phyloP scores from a whole-genome alignment of 129 eudicot genomes.

The Flaveria trinervia region DNA sequence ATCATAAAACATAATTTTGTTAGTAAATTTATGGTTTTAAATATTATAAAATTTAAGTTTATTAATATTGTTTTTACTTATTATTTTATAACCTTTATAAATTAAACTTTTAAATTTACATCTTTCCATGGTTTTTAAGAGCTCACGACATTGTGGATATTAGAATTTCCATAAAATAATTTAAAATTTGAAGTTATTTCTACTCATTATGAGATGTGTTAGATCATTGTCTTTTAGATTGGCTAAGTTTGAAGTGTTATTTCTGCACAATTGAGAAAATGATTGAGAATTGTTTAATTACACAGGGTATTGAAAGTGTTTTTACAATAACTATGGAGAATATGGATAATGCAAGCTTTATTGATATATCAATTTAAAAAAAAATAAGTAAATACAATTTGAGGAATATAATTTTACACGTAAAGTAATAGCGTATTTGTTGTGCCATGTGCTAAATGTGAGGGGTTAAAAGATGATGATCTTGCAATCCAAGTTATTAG shows the following conservation, averaged over 20 bases:
- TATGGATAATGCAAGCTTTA: conserved; percentile 6
- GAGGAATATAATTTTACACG: neutral
- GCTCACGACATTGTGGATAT: neutral
- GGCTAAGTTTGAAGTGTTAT: no score
- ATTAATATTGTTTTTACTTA: no score
- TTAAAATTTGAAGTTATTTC: neutral
- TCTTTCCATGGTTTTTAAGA: neutral
- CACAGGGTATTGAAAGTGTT: conserved; percentile 10
- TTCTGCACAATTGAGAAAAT: neutral
- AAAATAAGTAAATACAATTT: neutral
- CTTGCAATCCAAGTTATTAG: conserved; percentile 1
- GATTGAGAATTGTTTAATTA: neutral
- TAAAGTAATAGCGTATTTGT: neutral
- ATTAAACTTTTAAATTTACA: no score
- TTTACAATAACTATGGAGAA: neutral
- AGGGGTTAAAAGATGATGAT: conserved; percentile 6
- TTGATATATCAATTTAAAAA: neutral
- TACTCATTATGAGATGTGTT: neutral
- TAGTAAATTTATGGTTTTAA: no score
- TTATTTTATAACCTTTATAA: no score
- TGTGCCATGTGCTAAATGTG: neutral
- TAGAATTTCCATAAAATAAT: conserved; percentile 1
- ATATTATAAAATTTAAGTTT: no score
- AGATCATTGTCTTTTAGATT: no score
- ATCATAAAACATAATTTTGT: no score